Evolutionary conservation across 331 rosid species (phyloP).

Genomic region (Quercus lobata): DNA sequence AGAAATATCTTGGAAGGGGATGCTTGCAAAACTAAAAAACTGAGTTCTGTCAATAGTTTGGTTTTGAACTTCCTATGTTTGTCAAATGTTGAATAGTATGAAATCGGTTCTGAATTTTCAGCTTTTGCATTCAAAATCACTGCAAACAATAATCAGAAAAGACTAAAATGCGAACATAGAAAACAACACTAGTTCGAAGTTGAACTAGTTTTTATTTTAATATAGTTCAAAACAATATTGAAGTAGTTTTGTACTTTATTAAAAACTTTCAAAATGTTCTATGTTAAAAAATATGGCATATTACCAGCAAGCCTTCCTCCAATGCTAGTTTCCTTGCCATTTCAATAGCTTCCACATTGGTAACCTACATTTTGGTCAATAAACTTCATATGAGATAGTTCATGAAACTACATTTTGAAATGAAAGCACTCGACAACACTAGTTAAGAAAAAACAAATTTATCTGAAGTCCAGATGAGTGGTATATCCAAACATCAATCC

Average conservation of each 20-base stretch:
- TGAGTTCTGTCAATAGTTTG: not conserved
- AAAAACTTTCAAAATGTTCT: not conserved
- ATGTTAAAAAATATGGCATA: slow-evolving; percentile 5
- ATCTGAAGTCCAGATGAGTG: not conserved
- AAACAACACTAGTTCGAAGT: not conserved
- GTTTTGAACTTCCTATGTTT: not conserved
- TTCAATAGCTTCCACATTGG: slow-evolving; percentile 79
- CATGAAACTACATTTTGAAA: not conserved
- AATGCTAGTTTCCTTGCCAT: slow-evolving; percentile 86
- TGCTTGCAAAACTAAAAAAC: not conserved
- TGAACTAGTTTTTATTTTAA: not conserved
- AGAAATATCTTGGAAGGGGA: not conserved
- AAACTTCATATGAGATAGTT: slow-evolving; percentile 1
- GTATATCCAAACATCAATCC: too few relatives aligned
- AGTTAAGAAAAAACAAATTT: not conserved
- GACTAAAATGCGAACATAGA: not conserved
- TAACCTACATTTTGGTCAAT: slow-evolving; percentile 46
- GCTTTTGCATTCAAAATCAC: not conserved
- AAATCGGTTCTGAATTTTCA: not conserved
- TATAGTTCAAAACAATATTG: not conserved
- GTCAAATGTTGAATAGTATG: not conserved
- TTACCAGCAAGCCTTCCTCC: slow-evolving; percentile 96
- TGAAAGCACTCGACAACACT: not conserved
- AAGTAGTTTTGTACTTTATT: not conserved
- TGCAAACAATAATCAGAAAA: not conserved